Evolutionary conservation across 2,329 filamentous ascomycete genomes (phyloP), one percentile per base, ranked within the genome.

Genomic region (Phyllosticta capitalensis): DNA sequence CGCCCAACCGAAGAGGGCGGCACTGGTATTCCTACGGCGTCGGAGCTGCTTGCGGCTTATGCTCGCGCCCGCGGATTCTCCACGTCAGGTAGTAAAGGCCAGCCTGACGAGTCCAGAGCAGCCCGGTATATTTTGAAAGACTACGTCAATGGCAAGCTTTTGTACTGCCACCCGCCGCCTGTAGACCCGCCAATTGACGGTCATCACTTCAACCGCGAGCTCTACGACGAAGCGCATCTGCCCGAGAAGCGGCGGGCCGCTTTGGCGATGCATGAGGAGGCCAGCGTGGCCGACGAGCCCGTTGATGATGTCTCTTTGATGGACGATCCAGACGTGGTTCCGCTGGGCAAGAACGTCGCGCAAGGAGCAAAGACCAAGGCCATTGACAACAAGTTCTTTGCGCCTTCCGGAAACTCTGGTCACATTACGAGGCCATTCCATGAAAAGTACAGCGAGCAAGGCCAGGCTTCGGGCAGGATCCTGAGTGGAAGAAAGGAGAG

Each of bases 111-210:
- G 77, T 95, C 91, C 1, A 83, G 94, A 66, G 94, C 94, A 6
- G 91, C 92, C 4, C 83, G 94, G 57, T 88, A 90, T 66, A 81
- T 99, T 17, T 82, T 99, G 24, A 99, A 99, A 72, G 94, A 99
- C 76, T 99, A 97, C 69, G 94, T 99, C 66, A 95, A 88, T 71
- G 94, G 94, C 63, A 97, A 96, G 76, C 82, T 99, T 0, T 82
- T 97, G 5, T 97, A 88, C 76, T 94, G 91, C 65, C 87, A 92
- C 67, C 92, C 94, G 4, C 94, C 94, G 0, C 92, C 92, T 0
- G 76, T 76, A 4, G 81, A 86, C 28, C 76, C 79, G 6, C 73
- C 77, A 1, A 83, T 88, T 48, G 88, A 96, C 65, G 78, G 84
- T 0, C 76, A 77, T 54, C 83, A 87, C 58, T 99, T 97, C 80